A percentile compares a stretch with the other conserved stretches of the same genome.
Conservation (phyloP, 1,139 yeast species). For the Yamadazyma diddensiae region DNA sequence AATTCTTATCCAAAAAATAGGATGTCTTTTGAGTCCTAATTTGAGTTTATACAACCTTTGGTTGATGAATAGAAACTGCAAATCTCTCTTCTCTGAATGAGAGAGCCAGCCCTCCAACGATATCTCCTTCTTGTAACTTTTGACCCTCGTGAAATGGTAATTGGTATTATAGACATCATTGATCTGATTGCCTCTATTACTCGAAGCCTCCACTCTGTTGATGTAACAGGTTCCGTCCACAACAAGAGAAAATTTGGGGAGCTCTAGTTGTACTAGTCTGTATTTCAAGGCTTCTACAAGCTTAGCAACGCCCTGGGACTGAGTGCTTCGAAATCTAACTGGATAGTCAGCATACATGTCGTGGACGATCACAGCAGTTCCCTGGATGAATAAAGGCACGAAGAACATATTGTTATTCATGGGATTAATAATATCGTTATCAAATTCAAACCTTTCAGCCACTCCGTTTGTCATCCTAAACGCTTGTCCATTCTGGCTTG, state of each 20-base stretch:
- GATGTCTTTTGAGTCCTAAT: constrained; percentile 20
- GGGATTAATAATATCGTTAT: constrained; percentile 10
- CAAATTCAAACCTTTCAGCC: constrained; percentile 4
- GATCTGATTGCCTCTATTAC: neutral
- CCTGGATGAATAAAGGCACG: constrained; percentile 20
- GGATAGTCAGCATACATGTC: constrained; percentile 56
- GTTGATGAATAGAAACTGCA: constrained; percentile 51
- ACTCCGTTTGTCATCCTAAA: neutral
- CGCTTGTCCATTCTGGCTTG: constrained; percentile 1
- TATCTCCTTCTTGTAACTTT: constrained; percentile 21
- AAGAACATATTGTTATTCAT: constrained; percentile 5
- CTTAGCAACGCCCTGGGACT: constrained; percentile 19
- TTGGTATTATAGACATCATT: constrained; percentile 8
- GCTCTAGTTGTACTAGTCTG: constrained; percentile 4
- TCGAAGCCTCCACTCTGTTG: constrained; percentile 1
- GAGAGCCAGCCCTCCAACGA: constrained; percentile 31
- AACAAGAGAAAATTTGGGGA: constrained; percentile 5
- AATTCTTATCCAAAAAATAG: constrained; percentile 38
- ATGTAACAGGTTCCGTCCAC: constrained; percentile 8
- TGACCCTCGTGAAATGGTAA: constrained; percentile 17
- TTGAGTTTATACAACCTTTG: constrained; percentile 24
- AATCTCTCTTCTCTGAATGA: constrained; percentile 21
- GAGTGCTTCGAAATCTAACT: constrained; percentile 45
- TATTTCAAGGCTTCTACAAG: constrained; percentile 30
- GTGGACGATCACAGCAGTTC: constrained; percentile 49